A percentile compares a stretch with the other conserved stretches of the same genome.
These are phyloP conservation scores for Oryza coarctata DNA, from an alignment of 176 grass and related monocot species.

Conservation along the genomic window DNA sequence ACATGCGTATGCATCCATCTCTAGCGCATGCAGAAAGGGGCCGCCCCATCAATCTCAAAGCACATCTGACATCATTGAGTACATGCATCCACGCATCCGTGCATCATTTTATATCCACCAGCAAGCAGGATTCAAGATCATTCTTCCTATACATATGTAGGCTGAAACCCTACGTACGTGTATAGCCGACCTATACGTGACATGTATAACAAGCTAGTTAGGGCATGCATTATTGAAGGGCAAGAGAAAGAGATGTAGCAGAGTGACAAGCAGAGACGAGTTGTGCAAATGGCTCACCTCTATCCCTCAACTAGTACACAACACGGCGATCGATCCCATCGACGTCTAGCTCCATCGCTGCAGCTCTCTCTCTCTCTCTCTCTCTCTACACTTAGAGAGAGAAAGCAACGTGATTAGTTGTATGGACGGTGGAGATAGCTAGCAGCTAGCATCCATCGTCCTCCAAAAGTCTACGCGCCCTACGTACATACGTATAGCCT, in stretches of 20 bases:
- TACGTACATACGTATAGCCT: neutral
- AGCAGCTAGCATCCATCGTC: neutral
- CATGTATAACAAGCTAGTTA: slow-evolving; percentile 35
- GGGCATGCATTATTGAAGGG: neutral
- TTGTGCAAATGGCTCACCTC: slow-evolving; percentile 34
- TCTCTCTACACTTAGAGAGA: slow-evolving; percentile 14
- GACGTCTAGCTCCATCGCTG: neutral
- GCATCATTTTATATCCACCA: neutral
- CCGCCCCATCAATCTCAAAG: slow-evolving; percentile 13
- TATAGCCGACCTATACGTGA: slow-evolving; percentile 37
- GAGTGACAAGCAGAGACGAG: slow-evolving; percentile 39
- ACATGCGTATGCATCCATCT: neutral
- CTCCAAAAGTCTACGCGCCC: neutral
- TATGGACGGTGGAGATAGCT: slow-evolving; percentile 27
- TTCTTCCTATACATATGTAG: slow-evolving; percentile 7
- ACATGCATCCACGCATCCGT: neutral
- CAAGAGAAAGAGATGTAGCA: slow-evolving; percentile 30
- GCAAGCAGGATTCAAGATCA: slow-evolving; percentile 12
- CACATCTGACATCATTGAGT: slow-evolving; percentile 23
- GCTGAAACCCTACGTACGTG: slow-evolving; percentile 16
- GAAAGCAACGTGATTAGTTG: slow-evolving; percentile 23
- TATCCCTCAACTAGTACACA: slow-evolving; percentile 21
- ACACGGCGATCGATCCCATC: neutral
- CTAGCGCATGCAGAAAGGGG: neutral
- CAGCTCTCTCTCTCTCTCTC: neutral